Base-by-base conservation (phyloP, 495 filamentous ascomycete species). In the Hypoxylon trugodes region DNA sequence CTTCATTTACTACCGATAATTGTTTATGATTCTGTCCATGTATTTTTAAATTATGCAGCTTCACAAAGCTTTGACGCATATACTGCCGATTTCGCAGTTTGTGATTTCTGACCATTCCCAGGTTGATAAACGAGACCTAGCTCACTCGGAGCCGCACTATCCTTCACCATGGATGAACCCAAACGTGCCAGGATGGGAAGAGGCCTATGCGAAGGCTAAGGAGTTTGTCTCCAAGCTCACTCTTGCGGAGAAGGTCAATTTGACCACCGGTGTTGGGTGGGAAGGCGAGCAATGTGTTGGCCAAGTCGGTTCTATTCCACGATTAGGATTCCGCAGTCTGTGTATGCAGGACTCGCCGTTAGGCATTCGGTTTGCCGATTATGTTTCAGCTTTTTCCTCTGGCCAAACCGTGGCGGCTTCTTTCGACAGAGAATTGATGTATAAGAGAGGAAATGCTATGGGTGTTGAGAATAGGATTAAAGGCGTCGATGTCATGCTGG, bases 321-420 rank as follows among this genome's bases (percentile, higher is more conserved):
- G 94, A 58, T 82, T 97, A n/a, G 89, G 88, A 35, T 89, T 97
- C 70, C 84, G 83, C 51, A 83, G 86, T 30, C 73, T 97, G 48
- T 98, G 95, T 75, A 79, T 96, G 82, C 92, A 98, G 68, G 95
- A 98, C 71, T 87, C 88, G 25, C 94, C 95, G 2, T 79, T 97
- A 8, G 95, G 95, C 56, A 78, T 98, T 45, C 88, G 94, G 49
- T 79, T 84, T 38, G 77, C 87, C 24, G 91, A 95, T 71, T 90
- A 88, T 71, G 87, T 84, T 66, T 92, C 91, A 0, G 92, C 84
- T 2, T 96, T 96, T 73, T 85, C 90, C 4, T 85, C 91, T 2
- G 92, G 92, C 18, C 83, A 93, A 68, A 96, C 92, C 62, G 85
- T 87, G 12, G 92, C 90, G 5, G 91, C 92, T 26, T 90, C 92